A percentile compares a stretch with the other conserved stretches of the same genome.
Conservation (phyloP, 352 stramenopile species). For the Phytophthora fragariae region DNA sequence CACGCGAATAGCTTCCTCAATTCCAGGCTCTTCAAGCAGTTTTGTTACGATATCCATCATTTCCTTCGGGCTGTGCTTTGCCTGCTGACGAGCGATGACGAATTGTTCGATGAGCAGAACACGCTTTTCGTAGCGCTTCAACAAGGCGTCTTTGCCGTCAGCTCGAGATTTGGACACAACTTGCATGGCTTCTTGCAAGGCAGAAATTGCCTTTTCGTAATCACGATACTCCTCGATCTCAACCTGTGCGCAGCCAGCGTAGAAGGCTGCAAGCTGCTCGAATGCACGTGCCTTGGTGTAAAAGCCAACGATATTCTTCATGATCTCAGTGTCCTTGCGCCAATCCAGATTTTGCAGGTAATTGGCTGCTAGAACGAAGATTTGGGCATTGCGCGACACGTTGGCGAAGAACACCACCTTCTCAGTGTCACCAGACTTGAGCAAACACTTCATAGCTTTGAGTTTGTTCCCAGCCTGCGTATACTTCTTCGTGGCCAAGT, state of each 20-base stretch:
- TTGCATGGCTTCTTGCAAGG: slow-evolving; percentile 91
- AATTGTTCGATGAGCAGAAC: slow-evolving; percentile 90
- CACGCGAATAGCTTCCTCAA: slow-evolving; percentile 88
- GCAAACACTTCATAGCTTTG: slow-evolving; percentile 95
- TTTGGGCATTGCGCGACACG: slow-evolving; percentile 92
- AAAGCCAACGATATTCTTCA: slow-evolving; percentile 95
- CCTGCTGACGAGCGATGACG: slow-evolving; percentile 67
- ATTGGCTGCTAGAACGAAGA: slow-evolving; percentile 96
- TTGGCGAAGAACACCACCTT: slow-evolving; percentile 96
- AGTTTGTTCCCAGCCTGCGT: slow-evolving; percentile 93
- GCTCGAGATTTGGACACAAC: slow-evolving; percentile 81
- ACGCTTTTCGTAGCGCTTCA: slow-evolving; percentile 64
- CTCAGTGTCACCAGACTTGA: slow-evolving; percentile 96
- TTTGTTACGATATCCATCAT: slow-evolving; percentile 82
- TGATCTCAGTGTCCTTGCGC: slow-evolving; percentile 89
- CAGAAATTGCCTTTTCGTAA: slow-evolving; percentile 93
- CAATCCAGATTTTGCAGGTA: slow-evolving; percentile 96
- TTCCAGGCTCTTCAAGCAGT: slow-evolving; percentile 85
- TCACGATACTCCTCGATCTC: slow-evolving; percentile 96
- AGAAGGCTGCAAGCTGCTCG: slow-evolving; percentile 93
- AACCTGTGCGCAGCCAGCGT: slow-evolving; percentile 90
- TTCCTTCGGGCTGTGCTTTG: slow-evolving; percentile 67
- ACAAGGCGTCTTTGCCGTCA: slow-evolving; percentile 73
- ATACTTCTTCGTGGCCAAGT: slow-evolving; percentile 96
- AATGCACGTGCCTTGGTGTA: slow-evolving; percentile 95